Conservation (phyloP, 352 stramenopile genomes). For the Peronosclerospora sorghi region DNA sequence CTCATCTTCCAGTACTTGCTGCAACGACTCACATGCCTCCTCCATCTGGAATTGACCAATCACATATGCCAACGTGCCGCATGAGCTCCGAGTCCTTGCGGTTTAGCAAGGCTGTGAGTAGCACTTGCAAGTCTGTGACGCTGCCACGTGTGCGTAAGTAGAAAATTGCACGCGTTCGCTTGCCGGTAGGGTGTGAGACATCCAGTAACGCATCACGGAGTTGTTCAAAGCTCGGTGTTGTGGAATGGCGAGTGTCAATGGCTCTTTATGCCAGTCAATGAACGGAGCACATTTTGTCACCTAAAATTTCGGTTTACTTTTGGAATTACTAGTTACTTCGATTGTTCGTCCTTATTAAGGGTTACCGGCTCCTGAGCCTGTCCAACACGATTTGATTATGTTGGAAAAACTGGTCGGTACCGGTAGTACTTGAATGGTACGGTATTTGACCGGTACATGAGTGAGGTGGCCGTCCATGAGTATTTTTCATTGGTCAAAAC, state of each 20-base stretch:
- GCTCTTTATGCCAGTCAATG: too few species aligned
- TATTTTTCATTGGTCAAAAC: too few species aligned
- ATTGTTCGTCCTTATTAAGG: too few species aligned
- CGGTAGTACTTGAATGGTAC: too few species aligned
- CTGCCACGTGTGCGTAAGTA: conserved; percentile 79
- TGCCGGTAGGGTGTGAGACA: conserved; percentile 69
- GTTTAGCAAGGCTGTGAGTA: conserved; percentile 72
- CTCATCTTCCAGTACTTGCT: conserved; percentile 71
- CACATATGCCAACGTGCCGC: conserved; percentile 96
- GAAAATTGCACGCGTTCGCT: conserved; percentile 89
- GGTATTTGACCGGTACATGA: too few species aligned
- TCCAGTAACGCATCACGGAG: conserved; percentile 62
- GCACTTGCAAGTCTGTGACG: conserved; percentile 63
- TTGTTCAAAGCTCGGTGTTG: conserved; percentile 43
- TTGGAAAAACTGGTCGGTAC: too few species aligned
- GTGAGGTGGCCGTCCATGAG: too few species aligned
- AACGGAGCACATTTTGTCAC: too few species aligned
- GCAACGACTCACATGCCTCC: conserved; percentile 62
- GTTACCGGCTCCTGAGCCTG: too few species aligned
- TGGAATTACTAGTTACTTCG: too few species aligned
- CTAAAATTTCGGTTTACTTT: too few species aligned
- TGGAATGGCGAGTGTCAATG: conserved; percentile 1
- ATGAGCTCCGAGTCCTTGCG: conserved; percentile 89
- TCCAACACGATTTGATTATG: too few species aligned
- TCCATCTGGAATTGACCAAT: conserved; percentile 95